Conservation (phyloP, 2,329 filamentous ascomycete genomes). For the Byssochlamys sp. region DNA sequence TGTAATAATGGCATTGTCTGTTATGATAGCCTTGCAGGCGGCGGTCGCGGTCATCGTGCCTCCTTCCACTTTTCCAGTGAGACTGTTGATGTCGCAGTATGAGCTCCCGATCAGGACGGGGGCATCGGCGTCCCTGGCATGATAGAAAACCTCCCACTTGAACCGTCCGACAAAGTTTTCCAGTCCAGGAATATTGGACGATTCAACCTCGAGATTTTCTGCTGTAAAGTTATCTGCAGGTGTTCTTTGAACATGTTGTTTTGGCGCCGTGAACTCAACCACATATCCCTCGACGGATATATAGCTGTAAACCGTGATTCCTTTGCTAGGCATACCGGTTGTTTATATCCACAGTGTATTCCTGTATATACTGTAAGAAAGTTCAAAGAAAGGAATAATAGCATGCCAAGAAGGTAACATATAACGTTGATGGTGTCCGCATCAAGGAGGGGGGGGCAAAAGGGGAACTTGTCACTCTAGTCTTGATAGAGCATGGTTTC, state of each 20-base stretch:
- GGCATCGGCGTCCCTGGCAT: not conserved
- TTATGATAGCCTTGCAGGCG: slow-evolving; percentile 20
- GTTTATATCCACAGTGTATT: not conserved
- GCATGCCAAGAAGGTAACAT: not conserved
- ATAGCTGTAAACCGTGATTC: not conserved
- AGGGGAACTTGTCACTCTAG: no score
- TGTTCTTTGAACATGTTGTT: not conserved
- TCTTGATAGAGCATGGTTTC: no score
- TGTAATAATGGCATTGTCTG: slow-evolving; percentile 28
- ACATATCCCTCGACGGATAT: not conserved
- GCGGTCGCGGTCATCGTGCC: slow-evolving; percentile 24
- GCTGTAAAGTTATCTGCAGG: not conserved
- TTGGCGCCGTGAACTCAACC: not conserved
- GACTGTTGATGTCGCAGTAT: not conserved
- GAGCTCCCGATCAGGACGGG: not conserved
- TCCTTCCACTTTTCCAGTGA: not conserved
- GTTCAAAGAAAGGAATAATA: not conserved
- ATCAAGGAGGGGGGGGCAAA: no score
- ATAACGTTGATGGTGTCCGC: no score
- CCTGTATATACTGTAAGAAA: not conserved
- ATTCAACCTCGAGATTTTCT: not conserved
- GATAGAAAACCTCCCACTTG: not conserved
- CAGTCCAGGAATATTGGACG: not conserved
- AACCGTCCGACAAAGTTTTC: not conserved
- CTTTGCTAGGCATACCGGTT: not conserved